A percentile compares a stretch with the other conserved stretches of the same genome.
Conservation (phyloP, 2,329 filamentous ascomycete species). For the Orbilia blumenaviensis region DNA sequence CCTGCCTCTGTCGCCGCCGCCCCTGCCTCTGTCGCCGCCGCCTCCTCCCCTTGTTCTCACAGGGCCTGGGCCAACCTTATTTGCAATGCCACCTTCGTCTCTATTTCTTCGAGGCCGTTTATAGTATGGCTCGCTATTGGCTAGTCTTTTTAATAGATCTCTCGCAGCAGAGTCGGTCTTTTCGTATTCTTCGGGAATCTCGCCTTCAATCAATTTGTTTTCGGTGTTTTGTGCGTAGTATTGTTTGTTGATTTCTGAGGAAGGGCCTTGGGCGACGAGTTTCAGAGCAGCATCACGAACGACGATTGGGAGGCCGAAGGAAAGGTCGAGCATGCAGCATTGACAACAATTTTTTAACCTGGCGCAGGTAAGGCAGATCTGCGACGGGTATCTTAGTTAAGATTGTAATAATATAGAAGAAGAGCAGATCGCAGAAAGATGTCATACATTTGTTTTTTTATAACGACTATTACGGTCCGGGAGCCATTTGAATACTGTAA, state of each 20-base stretch:
- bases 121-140: conserved; percentile 93
- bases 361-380: conserved; percentile 84
- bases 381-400: neutral
- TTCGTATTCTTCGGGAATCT: conserved; percentile 63
- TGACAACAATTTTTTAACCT: conserved; percentile 99
- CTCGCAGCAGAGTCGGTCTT: conserved; percentile 97
- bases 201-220: conserved; percentile 90
- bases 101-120: conserved; percentile 70
- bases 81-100: conserved; percentile 59
- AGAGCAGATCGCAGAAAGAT: neutral
- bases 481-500: conserved; percentile 95
- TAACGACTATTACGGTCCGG: conserved; percentile 88
- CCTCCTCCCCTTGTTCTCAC: conserved; percentile 53
- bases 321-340: conserved; percentile 97
- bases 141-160: conserved; percentile 82
- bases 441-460: conserved; percentile 77
- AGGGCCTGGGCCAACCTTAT: conserved; percentile 60
- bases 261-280: conserved; percentile 93
- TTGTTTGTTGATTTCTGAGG: conserved; percentile 92
- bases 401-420: neutral
- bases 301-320: conserved; percentile 92
- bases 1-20: too few species aligned
- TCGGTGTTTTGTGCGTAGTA: conserved; percentile 99
- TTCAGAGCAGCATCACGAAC: conserved; percentile 96
- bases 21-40: conserved; percentile 63